A percentile compares a stretch with the other conserved stretches of the same genome.
phyloP scores from a whole-genome alignment of 2,329 filamentous ascomycete species.

The Thielaviopsis punctulata region DNA sequence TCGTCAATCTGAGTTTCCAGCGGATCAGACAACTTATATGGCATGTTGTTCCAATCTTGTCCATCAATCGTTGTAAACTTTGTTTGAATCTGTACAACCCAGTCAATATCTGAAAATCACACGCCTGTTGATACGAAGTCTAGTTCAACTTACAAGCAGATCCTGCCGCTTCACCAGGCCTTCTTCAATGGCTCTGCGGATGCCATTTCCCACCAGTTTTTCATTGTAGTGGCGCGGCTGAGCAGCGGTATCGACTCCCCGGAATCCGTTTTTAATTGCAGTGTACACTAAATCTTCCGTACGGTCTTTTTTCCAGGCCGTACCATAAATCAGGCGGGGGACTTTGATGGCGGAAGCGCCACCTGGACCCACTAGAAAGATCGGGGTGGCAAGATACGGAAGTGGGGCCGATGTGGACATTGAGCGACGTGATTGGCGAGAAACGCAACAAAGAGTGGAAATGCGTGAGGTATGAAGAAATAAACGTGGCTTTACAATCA shows the following conservation, averaged over 20 bases:
- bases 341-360: slow-evolving; percentile 20
- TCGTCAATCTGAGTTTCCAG: slow-evolving; percentile 47
- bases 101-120: not conserved
- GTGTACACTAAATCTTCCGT: slow-evolving; percentile 50
- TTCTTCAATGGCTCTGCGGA: slow-evolving; percentile 43
- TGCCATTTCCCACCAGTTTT: slow-evolving; percentile 47
- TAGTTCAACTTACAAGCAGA: slow-evolving; percentile 40
- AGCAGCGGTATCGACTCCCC: slow-evolving; percentile 59
- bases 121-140: slow-evolving; percentile 6
- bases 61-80: slow-evolving; percentile 54
- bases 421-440: not conserved
- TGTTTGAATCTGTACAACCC: slow-evolving; percentile 49
- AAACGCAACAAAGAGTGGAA: not conserved
- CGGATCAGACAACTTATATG: slow-evolving; percentile 41
- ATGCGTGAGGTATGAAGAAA: not conserved
- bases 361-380: slow-evolving; percentile 15
- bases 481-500: not conserved
- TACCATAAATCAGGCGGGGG: slow-evolving; percentile 55
- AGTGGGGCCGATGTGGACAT: not conserved
- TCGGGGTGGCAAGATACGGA: not conserved
- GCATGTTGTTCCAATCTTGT: slow-evolving; percentile 43
- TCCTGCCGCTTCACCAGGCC: slow-evolving; percentile 23
- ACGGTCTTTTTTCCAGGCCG: slow-evolving; percentile 65
- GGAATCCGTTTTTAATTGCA: slow-evolving; percentile 53
- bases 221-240: slow-evolving; percentile 69